A percentile compares a stretch with the other conserved stretches of the same genome.
These are phyloP conservation scores for Daldinia sp. DNA, from an alignment of 2,329 filamentous ascomycete genomes.

Conservation along the genomic window DNA sequence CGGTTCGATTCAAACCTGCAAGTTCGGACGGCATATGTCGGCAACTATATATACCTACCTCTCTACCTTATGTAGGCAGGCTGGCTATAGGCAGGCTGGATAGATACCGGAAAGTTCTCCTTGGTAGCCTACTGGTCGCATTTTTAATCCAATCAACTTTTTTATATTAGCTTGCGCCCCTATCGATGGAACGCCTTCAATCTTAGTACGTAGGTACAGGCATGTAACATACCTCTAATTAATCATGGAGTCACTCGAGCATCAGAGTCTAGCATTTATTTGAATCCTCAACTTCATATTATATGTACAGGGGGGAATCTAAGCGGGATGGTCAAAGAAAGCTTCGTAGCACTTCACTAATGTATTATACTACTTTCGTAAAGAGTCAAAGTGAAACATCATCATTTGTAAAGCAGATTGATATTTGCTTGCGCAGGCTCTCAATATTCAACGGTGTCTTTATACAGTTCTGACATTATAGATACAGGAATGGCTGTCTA, in stretches of 20 bases:
- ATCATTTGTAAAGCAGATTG: not conserved
- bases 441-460: constrained; percentile 32
- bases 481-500: constrained; percentile 40
- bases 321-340: not conserved
- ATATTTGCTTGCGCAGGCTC: constrained; percentile 22
- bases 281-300: not conserved
- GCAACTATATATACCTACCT: not conserved
- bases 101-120: not conserved
- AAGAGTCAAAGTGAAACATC: not conserved
- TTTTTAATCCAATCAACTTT: not conserved
- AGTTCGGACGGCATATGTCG: not conserved
- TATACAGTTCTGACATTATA: constrained; percentile 41
- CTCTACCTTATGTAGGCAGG: too few relatives aligned
- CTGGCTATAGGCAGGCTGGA: not conserved
- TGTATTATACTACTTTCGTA: not conserved
- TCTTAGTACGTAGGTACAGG: not conserved
- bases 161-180: not conserved
- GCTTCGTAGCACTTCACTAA: not conserved
- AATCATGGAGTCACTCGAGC: not conserved
- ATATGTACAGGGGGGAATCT: not conserved
- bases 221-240: not conserved
- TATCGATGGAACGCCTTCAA: not conserved
- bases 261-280: not conserved
- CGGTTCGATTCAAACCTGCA: not conserved
- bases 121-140: not conserved